These are phyloP conservation scores for Pelargonium myrrhifolium DNA, from an alignment of 441 rosid genomes.

Conservation along the genomic window DNA sequence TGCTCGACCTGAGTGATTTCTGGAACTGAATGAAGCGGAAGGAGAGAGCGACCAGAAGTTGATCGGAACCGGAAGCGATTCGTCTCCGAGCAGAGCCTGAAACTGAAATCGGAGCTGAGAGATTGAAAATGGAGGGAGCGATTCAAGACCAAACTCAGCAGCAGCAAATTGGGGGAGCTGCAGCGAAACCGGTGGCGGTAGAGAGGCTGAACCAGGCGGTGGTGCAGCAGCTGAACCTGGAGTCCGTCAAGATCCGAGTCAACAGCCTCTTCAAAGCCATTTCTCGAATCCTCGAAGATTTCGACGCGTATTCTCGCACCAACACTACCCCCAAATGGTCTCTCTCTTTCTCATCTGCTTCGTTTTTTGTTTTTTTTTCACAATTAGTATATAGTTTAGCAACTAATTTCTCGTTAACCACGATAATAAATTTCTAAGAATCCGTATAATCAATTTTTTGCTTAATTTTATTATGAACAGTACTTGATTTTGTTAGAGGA, in stretches of 20 bases:
- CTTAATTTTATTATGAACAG: no score
- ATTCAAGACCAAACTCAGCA: slow-evolving; percentile 40
- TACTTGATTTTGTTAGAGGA: no score
- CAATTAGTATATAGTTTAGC: no score
- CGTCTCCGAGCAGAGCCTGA: not conserved
- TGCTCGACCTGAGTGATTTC: no score
- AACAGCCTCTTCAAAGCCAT: slow-evolving; percentile 68
- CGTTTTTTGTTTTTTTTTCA: not conserved
- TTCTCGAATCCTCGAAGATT: slow-evolving; percentile 83
- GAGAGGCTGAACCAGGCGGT: slow-evolving; percentile 68
- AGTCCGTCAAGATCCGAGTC: slow-evolving; percentile 71
- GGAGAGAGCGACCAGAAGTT: not conserved
- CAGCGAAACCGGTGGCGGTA: slow-evolving; percentile 15
- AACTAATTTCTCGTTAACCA: not conserved
- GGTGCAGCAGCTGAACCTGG: slow-evolving; percentile 68
- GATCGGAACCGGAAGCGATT: not conserved
- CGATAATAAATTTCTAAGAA: no score
- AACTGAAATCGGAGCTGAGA: not conserved
- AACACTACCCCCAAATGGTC: slow-evolving; percentile 86
- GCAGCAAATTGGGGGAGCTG: slow-evolving; percentile 27
- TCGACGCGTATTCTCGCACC: slow-evolving; percentile 66
- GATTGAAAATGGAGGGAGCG: slow-evolving; percentile 39
- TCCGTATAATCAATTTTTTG: no score
- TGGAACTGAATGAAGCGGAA: not conserved
- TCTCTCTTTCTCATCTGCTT: not conserved